Base-by-base conservation (phyloP, 805 yeast genomes). In the Saccharomycopsis sp. region DNA sequence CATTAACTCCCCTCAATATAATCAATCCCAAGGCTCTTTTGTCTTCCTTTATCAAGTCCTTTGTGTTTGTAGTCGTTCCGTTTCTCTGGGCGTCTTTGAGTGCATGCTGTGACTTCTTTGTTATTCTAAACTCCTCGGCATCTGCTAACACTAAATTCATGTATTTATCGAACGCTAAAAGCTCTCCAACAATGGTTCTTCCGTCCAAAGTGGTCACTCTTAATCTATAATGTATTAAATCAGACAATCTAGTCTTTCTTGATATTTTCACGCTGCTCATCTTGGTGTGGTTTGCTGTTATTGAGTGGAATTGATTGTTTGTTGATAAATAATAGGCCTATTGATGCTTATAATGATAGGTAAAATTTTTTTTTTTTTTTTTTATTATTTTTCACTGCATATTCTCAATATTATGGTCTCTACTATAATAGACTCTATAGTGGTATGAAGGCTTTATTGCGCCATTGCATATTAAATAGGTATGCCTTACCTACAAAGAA, bases 151-250 rank as follows among this genome's bases (percentile, higher is more conserved):
- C 96, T 17, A 93, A 69, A 70, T 93, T 93, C 86, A 92, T 85
- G 69, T 86, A 87, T 68, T 86, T 86, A 70, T 94, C 99, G 70
- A 89, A 93, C 5, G 98, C 91, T 62, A 92, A 72, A 56, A 93
- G 77, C 62, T 84, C 85, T 1, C 99, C 99, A 3, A 84, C 77
- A 63, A 88, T 82, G 51, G 83, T 85, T 50, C 96, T 78, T 3
- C 87, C 85, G 72, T 93, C 97, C n/a, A 82, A 70, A 1, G 93
- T 82, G 29, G 85, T 77, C 23, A 90, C 87, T 57, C 86, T 80
- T 56, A 94, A 81, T 59, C 89, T 79, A 72, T 82, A 87, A 66
- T 88, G 79, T 56, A 93, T 73, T 63, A 93, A 77, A 66, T 87
- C 92, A 17, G 91, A 22, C 5, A 61, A 44, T 14, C 56, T 29